Base-by-base conservation (phyloP, 2,329 filamentous ascomycete genomes). In the Penicillium polonicum region DNA sequence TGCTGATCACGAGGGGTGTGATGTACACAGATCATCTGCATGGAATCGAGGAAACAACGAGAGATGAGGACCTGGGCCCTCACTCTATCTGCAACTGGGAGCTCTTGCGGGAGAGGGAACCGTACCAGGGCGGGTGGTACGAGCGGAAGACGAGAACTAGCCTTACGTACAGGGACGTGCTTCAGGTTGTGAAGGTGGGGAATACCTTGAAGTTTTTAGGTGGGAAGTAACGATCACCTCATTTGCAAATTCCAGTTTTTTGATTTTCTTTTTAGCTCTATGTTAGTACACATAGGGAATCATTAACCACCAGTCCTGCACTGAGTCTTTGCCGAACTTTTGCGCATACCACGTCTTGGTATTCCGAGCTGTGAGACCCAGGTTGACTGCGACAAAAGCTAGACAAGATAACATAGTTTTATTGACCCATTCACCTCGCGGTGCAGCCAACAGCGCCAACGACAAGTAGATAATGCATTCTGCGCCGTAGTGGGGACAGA, bases 401-500 rank as follows among this genome's bases (percentile, higher is more conserved):
- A 90, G 69, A 6, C 85, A 90, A 55, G 85, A 85, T 36, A 89
- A 68, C 43, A 97, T 73, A 0, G 92, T 93, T 70, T 79, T 83
- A 74, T 96, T 97, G 58, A 91, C 72, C 55, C 83, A 62, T 33
- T 79, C 75, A 12, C 86, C 88, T 8, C 76, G 68, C 0, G 92
- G 92, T 1, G 92, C 91, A 31, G 88, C 86, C 39, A 89, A 73
- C 45, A 94, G 76, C 3, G 91, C 84, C 63, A 99, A 76, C n/a
- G 88, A 83, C 21, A 92, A 70, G 72, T 99, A 97, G 58, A 97
- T 85, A 41, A 89, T 72, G 70, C 90, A 92, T 77, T 97, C 94
- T 68, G 88, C 91, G 4, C 89, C 89, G 74, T 97, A 99, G 76
- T 99, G 94, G 19, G 94, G 92, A 66, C 90, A 95, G 39, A 97